Evolutionary conservation across 2,329 filamentous ascomycete species (phyloP), one percentile per base, ranked within the genome.

Genomic region (Aphanoascus verrucosus): DNA sequence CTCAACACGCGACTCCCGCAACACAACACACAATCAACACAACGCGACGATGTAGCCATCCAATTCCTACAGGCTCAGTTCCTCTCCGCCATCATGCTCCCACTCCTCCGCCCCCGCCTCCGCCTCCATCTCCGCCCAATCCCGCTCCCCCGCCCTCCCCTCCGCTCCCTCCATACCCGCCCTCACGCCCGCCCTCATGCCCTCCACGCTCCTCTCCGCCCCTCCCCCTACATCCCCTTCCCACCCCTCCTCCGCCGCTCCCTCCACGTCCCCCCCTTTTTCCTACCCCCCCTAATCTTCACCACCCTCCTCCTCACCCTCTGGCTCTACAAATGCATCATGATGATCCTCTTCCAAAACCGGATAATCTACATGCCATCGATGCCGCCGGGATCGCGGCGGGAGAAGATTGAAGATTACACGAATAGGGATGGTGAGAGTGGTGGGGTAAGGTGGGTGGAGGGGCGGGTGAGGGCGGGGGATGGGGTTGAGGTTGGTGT

Each of bases 341-440:
- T 88, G 81, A 80, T 89, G 70, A 74, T 91, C 28, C 60, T 85
- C 3, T 85, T 89, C 64, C 86, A 90, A 68, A 87, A 90, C 63
- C 84, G 84, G 64, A 87, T 90, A 63, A 85, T 90, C 55, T 90
- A 89, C 68, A 88, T 88, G 72, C 84, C 86, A 0, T 84, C 83
- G 44, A 69, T 89, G 49, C 85, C 85, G 15, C 85, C 85, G 1
- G 84, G 84, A 62, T 76, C 85, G 0, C 77, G 85, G 14, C 74
- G 77, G 20, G 83, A 89, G 69, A 81, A 70, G 54, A 83, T 90
- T 37, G 69, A 72, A 2, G n/a, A n/a, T n/a, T n/a, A n/a, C n/a
- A 80, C 85, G 60, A 88, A 86, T 63, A 71, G 72, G 23, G 64
- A n/a, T n/a, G n/a, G 66, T 3, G 73, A 77, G 37, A 87, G 83